Conservation (phyloP, 495 filamentous ascomycete genomes). For the Elaphomyces granulatus region DNA sequence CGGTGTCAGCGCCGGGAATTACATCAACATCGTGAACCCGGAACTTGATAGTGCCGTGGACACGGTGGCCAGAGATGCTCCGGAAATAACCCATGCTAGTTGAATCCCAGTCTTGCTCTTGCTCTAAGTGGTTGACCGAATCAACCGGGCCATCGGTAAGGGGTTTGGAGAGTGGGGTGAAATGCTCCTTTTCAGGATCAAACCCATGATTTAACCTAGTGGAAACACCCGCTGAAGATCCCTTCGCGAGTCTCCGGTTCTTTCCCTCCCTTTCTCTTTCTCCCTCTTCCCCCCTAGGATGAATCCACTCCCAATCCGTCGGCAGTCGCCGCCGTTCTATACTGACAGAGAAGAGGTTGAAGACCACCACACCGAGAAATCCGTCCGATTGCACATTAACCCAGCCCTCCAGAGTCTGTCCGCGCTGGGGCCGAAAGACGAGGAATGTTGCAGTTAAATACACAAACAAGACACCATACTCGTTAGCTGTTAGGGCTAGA, state of each 20-base stretch:
- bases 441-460: slow-evolving; percentile 65
- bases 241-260: slow-evolving; percentile 1
- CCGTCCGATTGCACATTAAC: slow-evolving; percentile 61
- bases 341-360: slow-evolving; percentile 62
- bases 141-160: slow-evolving; percentile 11
- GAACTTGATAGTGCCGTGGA: slow-evolving; percentile 47
- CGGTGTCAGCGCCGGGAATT: slow-evolving; percentile 39
- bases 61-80: slow-evolving; percentile 44
- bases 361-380: slow-evolving; percentile 53
- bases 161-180: slow-evolving; percentile 17
- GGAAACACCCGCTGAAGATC: not conserved
- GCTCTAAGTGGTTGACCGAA: slow-evolving; percentile 5
- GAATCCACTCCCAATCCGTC: slow-evolving; percentile 49
- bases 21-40: slow-evolving; percentile 49
- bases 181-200: slow-evolving; percentile 30
- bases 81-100: slow-evolving; percentile 42
- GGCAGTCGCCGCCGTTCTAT: slow-evolving; percentile 54
- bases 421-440: slow-evolving; percentile 47
- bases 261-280: slow-evolving; percentile 4
- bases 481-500: slow-evolving; percentile 42
- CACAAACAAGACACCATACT: slow-evolving; percentile 52
- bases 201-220: slow-evolving; percentile 10
- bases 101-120: slow-evolving; percentile 22
- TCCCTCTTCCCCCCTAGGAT: slow-evolving; percentile 24
- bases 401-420: slow-evolving; percentile 45